A percentile compares a stretch with the other conserved stretches of the same genome.
These are phyloP conservation scores for Tephrocybe sp. DNA, from an alignment of 768 basidiomycete species.

Conservation along the genomic window DNA sequence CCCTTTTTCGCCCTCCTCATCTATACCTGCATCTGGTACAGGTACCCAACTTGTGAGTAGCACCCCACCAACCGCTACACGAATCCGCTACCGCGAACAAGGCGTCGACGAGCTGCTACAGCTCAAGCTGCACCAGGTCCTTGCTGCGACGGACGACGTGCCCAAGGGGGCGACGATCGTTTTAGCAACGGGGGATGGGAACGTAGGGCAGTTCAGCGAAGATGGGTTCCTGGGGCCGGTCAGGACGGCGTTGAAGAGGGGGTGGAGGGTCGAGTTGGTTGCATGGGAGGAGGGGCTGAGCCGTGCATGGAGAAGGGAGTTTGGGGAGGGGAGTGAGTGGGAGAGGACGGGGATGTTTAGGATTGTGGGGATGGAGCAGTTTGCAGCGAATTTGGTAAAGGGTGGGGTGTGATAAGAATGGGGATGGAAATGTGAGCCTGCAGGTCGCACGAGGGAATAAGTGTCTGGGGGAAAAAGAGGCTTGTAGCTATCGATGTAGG, in stretches of 20 bases:
- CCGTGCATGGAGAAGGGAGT: slow-evolving; percentile 60
- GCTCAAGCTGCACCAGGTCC: slow-evolving; percentile 85
- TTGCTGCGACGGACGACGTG: slow-evolving; percentile 64
- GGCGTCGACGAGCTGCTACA: slow-evolving; percentile 95
- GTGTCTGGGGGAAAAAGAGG: too few species aligned
- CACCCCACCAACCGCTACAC: slow-evolving; percentile 13
- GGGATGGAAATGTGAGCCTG: too few species aligned
- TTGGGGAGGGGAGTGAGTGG: slow-evolving; percentile 55
- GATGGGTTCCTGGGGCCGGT: slow-evolving; percentile 85
- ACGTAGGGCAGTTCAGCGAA: slow-evolving; percentile 88
- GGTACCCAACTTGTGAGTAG: background rate
- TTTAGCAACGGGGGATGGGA: slow-evolving; percentile 92
- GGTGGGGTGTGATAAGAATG: slow-evolving; percentile 3
- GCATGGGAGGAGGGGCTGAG: slow-evolving; percentile 87
- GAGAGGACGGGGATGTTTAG: slow-evolving; percentile 34
- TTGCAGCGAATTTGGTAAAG: slow-evolving; percentile 51
- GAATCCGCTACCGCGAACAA: slow-evolving; percentile 78
- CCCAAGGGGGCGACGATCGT: slow-evolving; percentile 79
- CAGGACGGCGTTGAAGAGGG: slow-evolving; percentile 78
- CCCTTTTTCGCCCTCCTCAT: background rate
- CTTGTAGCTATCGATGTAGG: too few species aligned
- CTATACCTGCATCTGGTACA: background rate
- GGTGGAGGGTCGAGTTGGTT: slow-evolving; percentile 95
- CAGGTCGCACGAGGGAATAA: too few species aligned
- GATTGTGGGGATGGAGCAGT: slow-evolving; percentile 66